Evolutionary conservation across 192 early-diverging fungal species (phyloP).

Genomic region (Coemansia sp.): DNA sequence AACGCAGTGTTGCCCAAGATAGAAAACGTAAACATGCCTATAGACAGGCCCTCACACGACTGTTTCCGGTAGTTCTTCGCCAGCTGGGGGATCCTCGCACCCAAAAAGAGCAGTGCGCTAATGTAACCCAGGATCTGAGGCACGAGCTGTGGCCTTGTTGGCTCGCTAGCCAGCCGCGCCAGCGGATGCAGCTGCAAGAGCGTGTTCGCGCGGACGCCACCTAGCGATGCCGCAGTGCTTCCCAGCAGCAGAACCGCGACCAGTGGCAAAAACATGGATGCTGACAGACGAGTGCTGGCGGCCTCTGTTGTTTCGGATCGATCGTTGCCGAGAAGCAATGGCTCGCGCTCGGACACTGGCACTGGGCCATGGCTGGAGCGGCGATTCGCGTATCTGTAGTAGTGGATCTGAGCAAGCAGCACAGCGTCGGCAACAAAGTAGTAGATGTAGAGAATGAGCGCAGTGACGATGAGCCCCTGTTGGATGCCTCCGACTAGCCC

Average conservation of each 20-base stretch:
- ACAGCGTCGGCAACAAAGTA: conserved; percentile 65
- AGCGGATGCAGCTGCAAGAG: not conserved
- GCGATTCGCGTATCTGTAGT: conserved; percentile 45
- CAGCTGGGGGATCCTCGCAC: conserved; percentile 73
- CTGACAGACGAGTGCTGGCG: not conserved
- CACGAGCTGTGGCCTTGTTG: conserved; percentile 21
- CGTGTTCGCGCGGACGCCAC: not conserved
- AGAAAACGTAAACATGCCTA: conserved; percentile 72
- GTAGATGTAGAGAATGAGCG: conserved; percentile 64
- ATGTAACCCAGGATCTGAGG: conserved; percentile 66
- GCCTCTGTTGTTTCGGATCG: not conserved
- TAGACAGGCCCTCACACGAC: conserved; percentile 68
- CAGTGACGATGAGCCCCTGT: conserved; percentile 63
- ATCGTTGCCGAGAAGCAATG: not conserved
- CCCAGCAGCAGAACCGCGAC: not conserved
- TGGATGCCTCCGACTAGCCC: conserved; percentile 62
- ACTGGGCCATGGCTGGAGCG: not conserved
- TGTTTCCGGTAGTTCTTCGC: conserved; percentile 65
- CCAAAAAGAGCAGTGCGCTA: conserved; percentile 64
- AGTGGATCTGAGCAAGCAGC: conserved; percentile 59
- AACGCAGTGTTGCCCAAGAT: conserved; percentile 65
- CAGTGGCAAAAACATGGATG: conserved; percentile 4
- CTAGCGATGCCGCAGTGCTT: not conserved
- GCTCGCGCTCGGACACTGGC: not conserved
- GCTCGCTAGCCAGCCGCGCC: not conserved